Evolutionary conservation across 2,329 filamentous ascomycete genomes (phyloP).

Genomic region (Sporothrix luriei): DNA sequence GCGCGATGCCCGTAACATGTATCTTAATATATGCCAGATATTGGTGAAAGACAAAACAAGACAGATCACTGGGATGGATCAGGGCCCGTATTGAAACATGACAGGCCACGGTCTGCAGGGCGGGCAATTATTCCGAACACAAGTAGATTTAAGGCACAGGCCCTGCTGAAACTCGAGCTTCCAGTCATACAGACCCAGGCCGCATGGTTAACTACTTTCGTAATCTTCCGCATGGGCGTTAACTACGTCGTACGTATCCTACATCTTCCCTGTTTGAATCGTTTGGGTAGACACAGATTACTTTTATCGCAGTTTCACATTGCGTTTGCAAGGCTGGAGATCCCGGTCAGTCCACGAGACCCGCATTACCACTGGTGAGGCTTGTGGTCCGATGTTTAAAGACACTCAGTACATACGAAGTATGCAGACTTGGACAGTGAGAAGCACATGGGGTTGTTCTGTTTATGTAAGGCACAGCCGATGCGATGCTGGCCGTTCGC

Average conservation of each 20-base stretch:
- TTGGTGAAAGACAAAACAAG: neutral
- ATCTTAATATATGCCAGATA: neutral
- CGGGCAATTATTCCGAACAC: constrained; percentile 7
- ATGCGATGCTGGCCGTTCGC: neutral
- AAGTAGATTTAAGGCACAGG: constrained; percentile 9
- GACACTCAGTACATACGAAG: neutral
- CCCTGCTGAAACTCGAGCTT: constrained; percentile 4
- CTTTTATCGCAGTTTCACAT: neutral
- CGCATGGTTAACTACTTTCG: too few relatives aligned
- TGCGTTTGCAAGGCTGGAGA: constrained; percentile 14
- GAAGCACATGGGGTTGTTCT: neutral
- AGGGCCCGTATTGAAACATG: constrained; percentile 9
- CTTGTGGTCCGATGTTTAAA: neutral
- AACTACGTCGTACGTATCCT: too few relatives aligned
- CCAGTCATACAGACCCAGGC: neutral
- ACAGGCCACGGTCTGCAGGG: constrained; percentile 13
- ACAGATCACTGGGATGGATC: neutral
- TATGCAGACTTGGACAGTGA: neutral
- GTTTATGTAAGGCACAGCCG: neutral
- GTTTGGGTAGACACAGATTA: neutral
- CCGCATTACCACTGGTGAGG: constrained; percentile 12
- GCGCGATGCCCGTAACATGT: neutral
- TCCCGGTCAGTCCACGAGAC: constrained; percentile 1
- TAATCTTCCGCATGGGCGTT: neutral
- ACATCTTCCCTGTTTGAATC: neutral